Percentiles rank a stretch among this genome's conserved stretches.
Evolutionary conservation across 2,329 filamentous ascomycete species (phyloP).

Genomic region (Blumeria hordei): DNA sequence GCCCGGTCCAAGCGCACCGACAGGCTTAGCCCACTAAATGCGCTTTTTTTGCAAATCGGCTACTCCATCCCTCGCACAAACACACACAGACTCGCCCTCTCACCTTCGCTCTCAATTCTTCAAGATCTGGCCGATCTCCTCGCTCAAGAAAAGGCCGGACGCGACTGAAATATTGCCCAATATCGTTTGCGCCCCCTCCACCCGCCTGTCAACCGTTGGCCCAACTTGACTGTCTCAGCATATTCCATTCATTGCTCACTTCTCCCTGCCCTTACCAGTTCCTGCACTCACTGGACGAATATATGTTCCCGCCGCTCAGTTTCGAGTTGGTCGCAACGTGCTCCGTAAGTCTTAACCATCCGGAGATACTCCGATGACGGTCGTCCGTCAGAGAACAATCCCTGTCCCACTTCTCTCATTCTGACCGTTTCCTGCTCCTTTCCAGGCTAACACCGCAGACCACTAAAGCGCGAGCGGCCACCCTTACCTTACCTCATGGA

Average conservation of each 20-base stretch:
- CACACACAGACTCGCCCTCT: no score
- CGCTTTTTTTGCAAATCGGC: no score
- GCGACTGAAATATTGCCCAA: no score
- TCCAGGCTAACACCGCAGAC: constrained; percentile 30
- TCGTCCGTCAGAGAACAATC: background rate
- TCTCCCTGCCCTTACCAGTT: constrained; percentile 2
- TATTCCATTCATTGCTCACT: background rate
- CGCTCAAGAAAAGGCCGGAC: no score
- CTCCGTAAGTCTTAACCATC: constrained; percentile 32
- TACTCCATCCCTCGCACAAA: no score
- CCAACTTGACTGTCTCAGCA: no score
- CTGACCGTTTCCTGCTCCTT: constrained; percentile 3
- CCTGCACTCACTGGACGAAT: background rate
- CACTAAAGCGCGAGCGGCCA: constrained; percentile 78
- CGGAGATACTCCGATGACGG: background rate
- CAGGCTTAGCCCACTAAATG: no score
- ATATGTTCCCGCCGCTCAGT: constrained; percentile 27
- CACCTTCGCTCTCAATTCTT: no score
- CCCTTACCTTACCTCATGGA: constrained; percentile 74
- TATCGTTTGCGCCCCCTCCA: no score
- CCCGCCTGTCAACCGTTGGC: no score
- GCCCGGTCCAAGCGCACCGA: no score
- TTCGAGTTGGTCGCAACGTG: constrained; percentile 60
- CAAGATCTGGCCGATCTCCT: no score
- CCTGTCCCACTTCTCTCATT: background rate